Evolutionary conservation across 148 eudicot species (phyloP).

Genomic region (Dysphania ambrosioides): DNA sequence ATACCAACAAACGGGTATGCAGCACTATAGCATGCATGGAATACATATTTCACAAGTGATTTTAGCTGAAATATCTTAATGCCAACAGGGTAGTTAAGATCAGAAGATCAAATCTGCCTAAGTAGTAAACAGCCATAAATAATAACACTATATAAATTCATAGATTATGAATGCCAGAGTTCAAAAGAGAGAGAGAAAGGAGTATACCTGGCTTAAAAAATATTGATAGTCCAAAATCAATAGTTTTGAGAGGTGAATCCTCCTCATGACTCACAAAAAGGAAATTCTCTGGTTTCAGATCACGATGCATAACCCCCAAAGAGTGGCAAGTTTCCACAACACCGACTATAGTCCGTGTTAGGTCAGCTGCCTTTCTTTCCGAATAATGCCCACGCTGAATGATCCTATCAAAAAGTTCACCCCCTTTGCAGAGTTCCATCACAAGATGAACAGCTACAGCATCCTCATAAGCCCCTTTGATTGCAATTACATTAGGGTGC

Average conservation of each 20-base stretch:
- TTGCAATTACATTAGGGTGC: constrained; percentile 46
- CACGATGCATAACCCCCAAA: constrained; percentile 59
- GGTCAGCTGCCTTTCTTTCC: constrained; percentile 54
- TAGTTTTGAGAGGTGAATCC: constrained; percentile 57
- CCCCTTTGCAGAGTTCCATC: constrained; percentile 59
- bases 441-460: constrained; percentile 56
- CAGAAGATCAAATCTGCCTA: background rate
- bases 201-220: constrained; percentile 64
- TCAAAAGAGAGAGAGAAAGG: background rate
- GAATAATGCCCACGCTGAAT: constrained; percentile 55
- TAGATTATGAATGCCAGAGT: background rate
- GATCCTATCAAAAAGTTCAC: constrained; percentile 63
- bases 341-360: constrained; percentile 47
- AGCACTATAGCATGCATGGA: background rate
- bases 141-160: background rate
- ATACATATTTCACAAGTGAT: background rate
- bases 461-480: constrained; percentile 56
- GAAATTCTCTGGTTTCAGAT: constrained; percentile 57
- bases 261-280: constrained; percentile 51
- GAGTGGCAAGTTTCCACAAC: constrained; percentile 63
- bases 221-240: constrained; percentile 59
- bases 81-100: background rate
- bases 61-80: background rate
- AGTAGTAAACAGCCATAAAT: background rate
- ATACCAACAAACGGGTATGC: background rate